A percentile compares a stretch with the other conserved stretches of the same genome.
phyloP scores from a whole-genome alignment of 371 early-diverging fungal species.

The Phascolomyces articulosus region DNA sequence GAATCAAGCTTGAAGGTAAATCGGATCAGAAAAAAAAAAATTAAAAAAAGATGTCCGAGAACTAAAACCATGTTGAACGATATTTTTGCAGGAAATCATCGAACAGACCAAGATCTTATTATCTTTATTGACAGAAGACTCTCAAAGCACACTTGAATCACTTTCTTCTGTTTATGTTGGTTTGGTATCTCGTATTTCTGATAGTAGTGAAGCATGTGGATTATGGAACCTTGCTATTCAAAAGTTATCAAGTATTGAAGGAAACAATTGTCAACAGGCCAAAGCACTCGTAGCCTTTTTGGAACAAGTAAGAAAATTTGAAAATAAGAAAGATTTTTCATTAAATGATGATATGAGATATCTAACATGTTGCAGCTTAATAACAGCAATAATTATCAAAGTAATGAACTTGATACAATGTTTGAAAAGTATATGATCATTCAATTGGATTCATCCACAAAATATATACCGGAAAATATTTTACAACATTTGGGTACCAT shows the following conservation, averaged over 20 bases:
- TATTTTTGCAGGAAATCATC: constrained; percentile 19
- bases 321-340: not conserved
- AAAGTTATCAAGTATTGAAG: not conserved
- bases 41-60: not conserved
- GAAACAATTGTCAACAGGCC: not conserved
- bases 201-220: constrained; percentile 9
- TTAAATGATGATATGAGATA: not conserved
- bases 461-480: not conserved
- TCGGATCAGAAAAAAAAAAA: not conserved
- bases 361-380: not conserved
- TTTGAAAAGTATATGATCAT: not conserved
- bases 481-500: constrained; percentile 2
- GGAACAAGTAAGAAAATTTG: constrained; percentile 14
- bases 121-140: constrained; percentile 16
- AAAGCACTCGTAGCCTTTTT: constrained; percentile 7
- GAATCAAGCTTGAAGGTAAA: not conserved
- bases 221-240: constrained; percentile 20
- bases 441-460: not conserved
- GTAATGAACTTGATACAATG: constrained; percentile 4
- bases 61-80: not conserved
- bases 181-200: constrained; percentile 10
- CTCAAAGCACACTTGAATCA: constrained; percentile 13
- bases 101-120: constrained; percentile 18
- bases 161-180: constrained; percentile 21
- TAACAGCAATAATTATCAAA: not conserved